These are phyloP conservation scores for Nitzschia palea DNA, from an alignment of 108 stramenopile species.

Conservation along the genomic window DNA sequence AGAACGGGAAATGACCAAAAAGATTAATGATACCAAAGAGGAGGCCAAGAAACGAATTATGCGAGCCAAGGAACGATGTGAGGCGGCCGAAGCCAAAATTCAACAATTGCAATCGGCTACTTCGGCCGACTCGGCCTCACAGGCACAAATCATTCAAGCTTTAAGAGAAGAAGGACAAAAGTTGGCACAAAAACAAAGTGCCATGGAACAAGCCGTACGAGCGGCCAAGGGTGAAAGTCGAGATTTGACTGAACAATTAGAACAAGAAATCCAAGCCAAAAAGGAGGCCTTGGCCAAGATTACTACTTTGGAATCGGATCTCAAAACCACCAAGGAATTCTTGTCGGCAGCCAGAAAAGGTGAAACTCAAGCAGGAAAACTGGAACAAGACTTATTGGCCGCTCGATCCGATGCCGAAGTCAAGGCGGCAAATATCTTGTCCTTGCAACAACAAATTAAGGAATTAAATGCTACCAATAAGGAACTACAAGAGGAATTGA, in stretches of 20 bases:
- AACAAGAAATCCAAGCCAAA: conserved; percentile 13
- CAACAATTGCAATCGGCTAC: background rate
- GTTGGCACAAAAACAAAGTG: conserved; percentile 66
- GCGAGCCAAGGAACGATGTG: conserved; percentile 70
- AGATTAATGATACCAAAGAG: conserved; percentile 70
- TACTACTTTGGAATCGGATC: conserved; percentile 44
- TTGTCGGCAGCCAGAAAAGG: conserved; percentile 62
- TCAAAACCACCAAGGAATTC: conserved; percentile 61
- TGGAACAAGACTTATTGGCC: conserved; percentile 59
- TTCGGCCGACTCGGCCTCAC: conserved; percentile 29
- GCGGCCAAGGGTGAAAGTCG: conserved; percentile 62
- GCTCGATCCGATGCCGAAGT: conserved; percentile 58
- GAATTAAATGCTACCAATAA: conserved; percentile 60
- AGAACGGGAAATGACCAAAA: conserved; percentile 44
- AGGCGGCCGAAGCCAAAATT: conserved; percentile 55
- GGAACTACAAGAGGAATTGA: conserved; percentile 52
- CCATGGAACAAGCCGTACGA: conserved; percentile 80
- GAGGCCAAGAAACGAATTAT: conserved; percentile 74
- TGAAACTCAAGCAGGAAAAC: conserved; percentile 64
- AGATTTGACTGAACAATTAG: conserved; percentile 41
- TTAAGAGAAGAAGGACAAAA: conserved; percentile 74
- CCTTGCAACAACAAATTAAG: conserved; percentile 69
- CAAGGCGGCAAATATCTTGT: conserved; percentile 54
- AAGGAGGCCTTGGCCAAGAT: conserved; percentile 17
- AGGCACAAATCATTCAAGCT: conserved; percentile 60